Evolutionary conservation across 148 eudicot species (phyloP), one percentile per base, ranked within the genome.

Genomic region (Rhododendron ferrugineum): DNA sequence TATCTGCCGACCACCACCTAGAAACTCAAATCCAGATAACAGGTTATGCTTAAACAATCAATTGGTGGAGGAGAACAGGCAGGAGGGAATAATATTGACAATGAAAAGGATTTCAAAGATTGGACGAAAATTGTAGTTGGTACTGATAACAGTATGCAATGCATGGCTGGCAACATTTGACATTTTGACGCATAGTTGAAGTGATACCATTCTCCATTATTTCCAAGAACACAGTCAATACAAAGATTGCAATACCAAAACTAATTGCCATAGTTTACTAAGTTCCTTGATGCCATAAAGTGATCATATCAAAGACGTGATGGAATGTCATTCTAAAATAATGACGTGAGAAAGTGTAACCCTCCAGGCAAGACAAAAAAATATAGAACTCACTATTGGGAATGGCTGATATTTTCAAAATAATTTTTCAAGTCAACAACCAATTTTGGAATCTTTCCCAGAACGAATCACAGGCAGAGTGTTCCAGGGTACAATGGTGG

Each of bases 1-100:
- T 94, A 75, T 90, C 93, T 50, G 89, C 42, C 26, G 92, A 92
- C 99, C 99, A 97, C 99, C 98, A 97, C 91, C 99, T 96, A 86
- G 37, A 87, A 78, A 72, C 47, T 46, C 82, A 85, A 80, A 34
- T 8, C 36, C 36, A 77, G 62, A 82, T 22, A 73, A 20, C 11
- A 50, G 23, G 46, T 50, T 73, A 73, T 72, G 62, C 60, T 58
- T 64, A 50, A 6, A 81, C 28, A 15, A 22, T 30, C 16, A 20
- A 30, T 52, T 18, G 20, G 23, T 30, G 30, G 47, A 50, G 46
- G 8, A 84, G 58, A 46, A 36, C 22, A 20, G 18, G 15, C 40
- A 47, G 0, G 0, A 54, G 37, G 37, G 44, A 84, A 60, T 22
- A 85, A 70, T 50, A 23, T 11, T 68, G 16, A 72, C 18, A 81